A percentile compares a stretch with the other conserved stretches of the same genome.
Evolutionary conservation across 2,329 filamentous ascomycete genomes (phyloP).

Genomic region (Penicillium sp.): DNA sequence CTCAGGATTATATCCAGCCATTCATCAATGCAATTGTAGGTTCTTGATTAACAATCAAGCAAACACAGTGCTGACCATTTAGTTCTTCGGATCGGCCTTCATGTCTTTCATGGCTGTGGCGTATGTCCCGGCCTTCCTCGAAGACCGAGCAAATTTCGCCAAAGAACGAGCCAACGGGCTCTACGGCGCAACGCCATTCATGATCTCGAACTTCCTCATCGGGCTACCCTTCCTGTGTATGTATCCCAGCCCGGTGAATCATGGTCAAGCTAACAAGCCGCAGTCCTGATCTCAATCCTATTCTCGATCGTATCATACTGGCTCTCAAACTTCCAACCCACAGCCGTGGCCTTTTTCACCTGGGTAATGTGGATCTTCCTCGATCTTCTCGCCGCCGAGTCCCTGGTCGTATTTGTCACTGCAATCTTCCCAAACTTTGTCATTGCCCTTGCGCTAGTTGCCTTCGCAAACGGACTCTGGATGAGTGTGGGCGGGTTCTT

Average conservation of each 20-base stretch:
- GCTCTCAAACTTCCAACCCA: constrained; percentile 72
- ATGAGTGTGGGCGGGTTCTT: constrained; percentile 85
- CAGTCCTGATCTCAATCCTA: constrained; percentile 69
- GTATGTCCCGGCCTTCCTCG: constrained; percentile 80
- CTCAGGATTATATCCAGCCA: constrained; percentile 73
- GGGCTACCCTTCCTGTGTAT: constrained; percentile 74
- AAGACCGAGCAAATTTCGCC: constrained; percentile 69
- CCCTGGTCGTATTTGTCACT: constrained; percentile 74
- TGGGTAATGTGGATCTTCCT: constrained; percentile 85
- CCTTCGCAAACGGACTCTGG: constrained; percentile 86
- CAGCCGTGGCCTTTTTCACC: constrained; percentile 66
- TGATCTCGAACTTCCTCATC: constrained; percentile 77
- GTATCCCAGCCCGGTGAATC: constrained; percentile 10
- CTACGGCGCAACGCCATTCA: constrained; percentile 70
- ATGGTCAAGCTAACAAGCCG: constrained; percentile 7
- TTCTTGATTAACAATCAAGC: background rate
- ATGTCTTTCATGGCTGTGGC: constrained; percentile 82
- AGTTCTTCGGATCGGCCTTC: constrained; percentile 70
- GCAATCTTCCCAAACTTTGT: constrained; percentile 77
- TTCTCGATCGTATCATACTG: constrained; percentile 78
- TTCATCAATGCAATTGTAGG: constrained; percentile 74
- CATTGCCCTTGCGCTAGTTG: constrained; percentile 72
- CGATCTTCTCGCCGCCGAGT: constrained; percentile 78
- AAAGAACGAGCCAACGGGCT: constrained; percentile 82
- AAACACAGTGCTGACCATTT: background rate